phyloP scores from a whole-genome alignment of 208 protist genomes.

The Trypanosoma brucei region DNA sequence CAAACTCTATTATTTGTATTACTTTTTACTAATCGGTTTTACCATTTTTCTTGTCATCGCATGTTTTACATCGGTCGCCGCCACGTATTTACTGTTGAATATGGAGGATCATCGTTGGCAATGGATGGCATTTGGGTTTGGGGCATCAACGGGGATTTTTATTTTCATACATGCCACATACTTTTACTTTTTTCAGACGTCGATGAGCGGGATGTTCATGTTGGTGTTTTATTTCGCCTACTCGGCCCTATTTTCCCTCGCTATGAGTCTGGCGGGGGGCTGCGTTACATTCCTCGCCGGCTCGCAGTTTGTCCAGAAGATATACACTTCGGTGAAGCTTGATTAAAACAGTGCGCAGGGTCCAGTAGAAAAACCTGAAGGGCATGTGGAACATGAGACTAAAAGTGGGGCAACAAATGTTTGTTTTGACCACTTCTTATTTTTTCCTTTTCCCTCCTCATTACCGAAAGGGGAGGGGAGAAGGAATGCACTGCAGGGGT shows the following conservation, averaged over 20 bases:
- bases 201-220: constrained; percentile 90
- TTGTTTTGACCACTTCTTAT: too few species aligned
- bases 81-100: constrained; percentile 92
- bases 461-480: too few species aligned
- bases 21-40: constrained; percentile 91
- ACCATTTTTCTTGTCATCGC: constrained; percentile 88
- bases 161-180: constrained; percentile 89
- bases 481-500: too few species aligned
- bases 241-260: constrained; percentile 21
- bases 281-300: constrained; percentile 34
- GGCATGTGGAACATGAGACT: too few species aligned
- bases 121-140: constrained; percentile 89
- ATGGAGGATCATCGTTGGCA: constrained; percentile 92
- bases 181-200: constrained; percentile 87
- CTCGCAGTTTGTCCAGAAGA: constrained; percentile 40
- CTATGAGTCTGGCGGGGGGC: constrained; percentile 38
- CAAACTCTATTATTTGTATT: constrained; percentile 96
- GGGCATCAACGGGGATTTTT: constrained; percentile 78
- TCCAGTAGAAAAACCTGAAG: background rate
- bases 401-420: too few species aligned
- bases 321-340: constrained; percentile 46
- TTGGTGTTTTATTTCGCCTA: constrained; percentile 89
- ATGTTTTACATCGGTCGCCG: constrained; percentile 81
- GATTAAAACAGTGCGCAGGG: constrained; percentile 22
- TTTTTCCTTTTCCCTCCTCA: too few species aligned